A percentile compares a stretch with the other conserved stretches of the same genome.
phyloP scores from a whole-genome alignment of 2,329 filamentous ascomycete genomes.

The Furcasterigmium sp. region DNA sequence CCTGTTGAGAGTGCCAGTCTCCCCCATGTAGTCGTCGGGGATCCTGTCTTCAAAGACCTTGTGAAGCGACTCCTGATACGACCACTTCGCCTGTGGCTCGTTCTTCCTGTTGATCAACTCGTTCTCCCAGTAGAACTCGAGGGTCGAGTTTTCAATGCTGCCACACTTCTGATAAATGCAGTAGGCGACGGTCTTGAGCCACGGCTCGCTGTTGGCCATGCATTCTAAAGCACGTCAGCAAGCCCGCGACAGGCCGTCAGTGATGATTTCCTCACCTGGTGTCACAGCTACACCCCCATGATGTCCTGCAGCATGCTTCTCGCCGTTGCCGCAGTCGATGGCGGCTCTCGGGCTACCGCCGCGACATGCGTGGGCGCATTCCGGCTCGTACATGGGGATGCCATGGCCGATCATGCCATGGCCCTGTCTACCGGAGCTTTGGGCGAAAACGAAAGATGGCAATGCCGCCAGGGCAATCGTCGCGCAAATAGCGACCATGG shows the following conservation, averaged over 20 bases:
- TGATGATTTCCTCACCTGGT: slow-evolving; percentile 1
- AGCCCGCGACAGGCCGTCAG: neutral
- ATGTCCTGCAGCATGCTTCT: slow-evolving; percentile 2
- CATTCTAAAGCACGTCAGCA: slow-evolving; percentile 8
- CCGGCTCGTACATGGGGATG: slow-evolving; percentile 23
- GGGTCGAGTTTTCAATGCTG: slow-evolving; percentile 1
- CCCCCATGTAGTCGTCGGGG: slow-evolving; percentile 1
- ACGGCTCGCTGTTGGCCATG: slow-evolving; percentile 12
- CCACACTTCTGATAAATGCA: slow-evolving; percentile 13
- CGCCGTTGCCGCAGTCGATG: slow-evolving; percentile 1
- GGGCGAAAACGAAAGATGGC: neutral
- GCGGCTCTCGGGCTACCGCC: neutral
- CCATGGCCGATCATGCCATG: slow-evolving; percentile 2
- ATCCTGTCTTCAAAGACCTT: neutral
- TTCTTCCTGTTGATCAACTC: slow-evolving; percentile 1
- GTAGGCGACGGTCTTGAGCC: slow-evolving; percentile 15
- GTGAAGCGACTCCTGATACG: slow-evolving; percentile 8
- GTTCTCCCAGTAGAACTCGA: slow-evolving; percentile 2
- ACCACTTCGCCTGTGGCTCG: slow-evolving; percentile 4
- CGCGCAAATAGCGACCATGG: neutral
- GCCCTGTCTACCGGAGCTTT: neutral
- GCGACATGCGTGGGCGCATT: slow-evolving; percentile 29
- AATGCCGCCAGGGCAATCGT: neutral
- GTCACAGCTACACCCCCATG: slow-evolving; percentile 2
- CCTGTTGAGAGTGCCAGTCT: slow-evolving; percentile 6